phyloP scores from a whole-genome alignment of 1,139 yeast species.

The Zygotorulaspora mrakii region DNA sequence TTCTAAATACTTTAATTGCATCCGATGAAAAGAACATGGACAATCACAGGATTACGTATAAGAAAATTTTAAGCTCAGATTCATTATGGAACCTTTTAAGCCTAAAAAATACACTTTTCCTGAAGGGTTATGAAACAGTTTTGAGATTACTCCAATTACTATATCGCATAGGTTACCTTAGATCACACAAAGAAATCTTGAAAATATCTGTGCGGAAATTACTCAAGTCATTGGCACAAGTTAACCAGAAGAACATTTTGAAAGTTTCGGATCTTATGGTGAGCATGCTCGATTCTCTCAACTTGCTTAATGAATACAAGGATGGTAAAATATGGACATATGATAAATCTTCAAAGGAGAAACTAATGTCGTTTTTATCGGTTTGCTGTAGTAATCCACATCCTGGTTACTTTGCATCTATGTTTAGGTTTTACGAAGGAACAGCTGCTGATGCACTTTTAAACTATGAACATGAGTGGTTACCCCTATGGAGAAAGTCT shows the following conservation, averaged over 20 bases:
- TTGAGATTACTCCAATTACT: constrained; percentile 40
- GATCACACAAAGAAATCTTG: constrained; percentile 38
- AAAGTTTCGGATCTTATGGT: constrained; percentile 46
- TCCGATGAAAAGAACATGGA: constrained; percentile 23
- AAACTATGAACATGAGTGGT: constrained; percentile 24
- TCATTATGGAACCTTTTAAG: constrained; percentile 38
- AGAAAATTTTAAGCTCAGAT: constrained; percentile 22
- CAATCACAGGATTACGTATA: constrained; percentile 16
- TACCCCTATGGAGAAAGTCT: constrained; percentile 28
- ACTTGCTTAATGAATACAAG: constrained; percentile 42
- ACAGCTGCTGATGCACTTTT: constrained; percentile 16
- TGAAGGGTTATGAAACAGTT: constrained; percentile 47
- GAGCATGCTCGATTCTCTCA: constrained; percentile 49
- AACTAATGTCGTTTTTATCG: constrained; percentile 45
- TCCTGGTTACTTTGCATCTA: constrained; percentile 45
- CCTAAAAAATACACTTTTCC: constrained; percentile 41
- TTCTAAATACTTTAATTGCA: constrained; percentile 45
- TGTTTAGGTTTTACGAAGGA: constrained; percentile 24
- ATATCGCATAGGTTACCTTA: constrained; percentile 18
- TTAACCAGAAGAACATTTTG: constrained; percentile 39
- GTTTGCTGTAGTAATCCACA: constrained; percentile 54
- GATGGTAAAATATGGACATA: constrained; percentile 49
- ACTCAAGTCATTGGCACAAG: constrained; percentile 49
- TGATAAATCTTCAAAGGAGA: constrained; percentile 45
- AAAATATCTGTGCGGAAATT: constrained; percentile 49